phyloP scores from a whole-genome alignment of 805 yeast species.

The Yarrowia divulgata region DNA sequence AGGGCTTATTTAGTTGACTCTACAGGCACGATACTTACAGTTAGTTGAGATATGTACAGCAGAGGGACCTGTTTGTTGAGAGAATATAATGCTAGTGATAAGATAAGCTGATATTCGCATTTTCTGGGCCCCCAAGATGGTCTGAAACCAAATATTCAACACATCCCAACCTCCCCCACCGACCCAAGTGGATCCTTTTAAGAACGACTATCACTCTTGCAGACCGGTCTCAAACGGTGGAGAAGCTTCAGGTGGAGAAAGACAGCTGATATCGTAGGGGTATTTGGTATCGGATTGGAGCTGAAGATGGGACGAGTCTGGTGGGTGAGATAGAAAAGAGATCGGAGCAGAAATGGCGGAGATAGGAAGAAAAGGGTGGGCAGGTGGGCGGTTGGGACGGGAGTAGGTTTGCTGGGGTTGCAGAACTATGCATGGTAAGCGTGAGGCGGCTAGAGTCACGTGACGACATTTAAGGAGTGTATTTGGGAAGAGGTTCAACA shows the following conservation, averaged over 20 bases:
- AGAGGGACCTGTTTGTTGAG: no score
- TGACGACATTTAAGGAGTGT: no score
- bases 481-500: no score
- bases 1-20: no score
- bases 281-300: slow-evolving; percentile 1
- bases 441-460: not conserved
- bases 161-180: not conserved
- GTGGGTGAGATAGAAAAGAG: not conserved
- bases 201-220: no score
- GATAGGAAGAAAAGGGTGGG: not conserved
- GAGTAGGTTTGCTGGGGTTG: not conserved
- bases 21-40: no score
- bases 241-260: slow-evolving; percentile 15
- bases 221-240: not conserved
- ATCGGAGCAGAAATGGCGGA: not conserved
- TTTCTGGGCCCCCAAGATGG: no score
- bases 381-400: not conserved
- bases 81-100: no score
- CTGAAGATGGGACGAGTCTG: not conserved
- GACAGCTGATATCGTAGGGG: no score
- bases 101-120: no score
- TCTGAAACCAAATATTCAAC: no score
- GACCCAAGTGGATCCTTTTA: not conserved
- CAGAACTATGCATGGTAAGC: not conserved
- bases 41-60: no score